Percentiles rank a stretch among this genome's conserved stretches.
Conservation (phyloP, 192 early-diverging fungal genomes). For the Podila minutissima region DNA sequence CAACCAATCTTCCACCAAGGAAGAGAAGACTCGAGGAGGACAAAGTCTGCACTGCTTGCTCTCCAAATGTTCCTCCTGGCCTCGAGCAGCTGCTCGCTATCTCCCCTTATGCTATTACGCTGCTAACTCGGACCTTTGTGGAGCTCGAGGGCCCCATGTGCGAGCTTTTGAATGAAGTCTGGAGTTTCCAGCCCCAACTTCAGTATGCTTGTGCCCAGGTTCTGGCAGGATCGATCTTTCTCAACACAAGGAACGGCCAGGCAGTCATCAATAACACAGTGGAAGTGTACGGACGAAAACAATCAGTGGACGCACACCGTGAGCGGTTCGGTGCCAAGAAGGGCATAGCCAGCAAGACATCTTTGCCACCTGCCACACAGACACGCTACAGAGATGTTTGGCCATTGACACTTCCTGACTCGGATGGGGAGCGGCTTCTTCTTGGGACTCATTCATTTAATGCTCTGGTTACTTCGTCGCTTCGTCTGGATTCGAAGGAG, state of each 20-base stretch:
- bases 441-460: slow-evolving; percentile 38
- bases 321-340: slow-evolving; percentile 26
- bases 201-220: slow-evolving; percentile 10
- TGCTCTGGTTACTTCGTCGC: slow-evolving; percentile 38
- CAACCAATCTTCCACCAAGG: no score
- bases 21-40: no score
- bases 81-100: neutral
- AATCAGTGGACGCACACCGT: slow-evolving; percentile 25
- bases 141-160: slow-evolving; percentile 4
- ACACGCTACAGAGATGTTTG: slow-evolving; percentile 34
- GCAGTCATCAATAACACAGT: slow-evolving; percentile 21
- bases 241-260: slow-evolving; percentile 17
- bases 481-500: slow-evolving; percentile 13
- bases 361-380: slow-evolving; percentile 17
- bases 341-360: slow-evolving; percentile 13
- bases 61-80: no score
- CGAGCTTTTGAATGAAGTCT: slow-evolving; percentile 16
- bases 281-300: slow-evolving; percentile 10
- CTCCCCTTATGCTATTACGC: slow-evolving; percentile 12
- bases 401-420: slow-evolving; percentile 11
- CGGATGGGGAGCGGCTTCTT: slow-evolving; percentile 19
- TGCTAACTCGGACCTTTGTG: neutral
- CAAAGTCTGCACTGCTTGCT: no score
- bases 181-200: slow-evolving; percentile 20
- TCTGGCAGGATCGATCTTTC: slow-evolving; percentile 12